Evolutionary conservation across 2,329 filamentous ascomycete genomes (phyloP).

Genomic region (Cadophora sp.): DNA sequence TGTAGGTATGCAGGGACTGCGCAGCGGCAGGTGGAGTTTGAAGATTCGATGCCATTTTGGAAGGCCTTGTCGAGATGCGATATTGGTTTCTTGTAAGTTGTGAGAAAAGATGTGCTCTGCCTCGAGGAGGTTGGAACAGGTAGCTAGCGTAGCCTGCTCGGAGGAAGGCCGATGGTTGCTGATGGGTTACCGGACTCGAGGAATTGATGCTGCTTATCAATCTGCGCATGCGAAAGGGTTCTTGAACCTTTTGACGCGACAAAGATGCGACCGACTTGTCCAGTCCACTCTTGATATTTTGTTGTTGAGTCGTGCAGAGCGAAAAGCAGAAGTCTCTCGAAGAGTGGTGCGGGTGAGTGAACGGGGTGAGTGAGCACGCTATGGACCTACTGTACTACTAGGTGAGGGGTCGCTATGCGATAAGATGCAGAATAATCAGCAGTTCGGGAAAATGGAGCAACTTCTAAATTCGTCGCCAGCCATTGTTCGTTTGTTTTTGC

Average conservation of each 20-base stretch:
- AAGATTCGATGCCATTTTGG: slow-evolving; percentile 29
- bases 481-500: background rate
- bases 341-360: background rate
- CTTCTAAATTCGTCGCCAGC: background rate
- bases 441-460: slow-evolving; percentile 4
- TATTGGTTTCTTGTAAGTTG: background rate
- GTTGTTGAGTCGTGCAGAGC: background rate
- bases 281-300: background rate
- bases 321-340: background rate
- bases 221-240: background rate
- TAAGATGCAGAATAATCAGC: background rate
- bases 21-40: slow-evolving; percentile 27
- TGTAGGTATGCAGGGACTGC: slow-evolving; percentile 50
- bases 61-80: background rate
- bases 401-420: background rate
- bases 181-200: background rate
- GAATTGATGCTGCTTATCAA: background rate
- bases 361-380: background rate
- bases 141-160: background rate
- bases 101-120: slow-evolving; percentile 2
- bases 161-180: slow-evolving; percentile 4
- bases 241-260: background rate
- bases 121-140: slow-evolving; percentile 4
- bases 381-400: too few relatives aligned
- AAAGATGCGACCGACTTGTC: background rate